phyloP scores from a whole-genome alignment of 164 flowering plant genomes.

The Macadamia integrifolia region DNA sequence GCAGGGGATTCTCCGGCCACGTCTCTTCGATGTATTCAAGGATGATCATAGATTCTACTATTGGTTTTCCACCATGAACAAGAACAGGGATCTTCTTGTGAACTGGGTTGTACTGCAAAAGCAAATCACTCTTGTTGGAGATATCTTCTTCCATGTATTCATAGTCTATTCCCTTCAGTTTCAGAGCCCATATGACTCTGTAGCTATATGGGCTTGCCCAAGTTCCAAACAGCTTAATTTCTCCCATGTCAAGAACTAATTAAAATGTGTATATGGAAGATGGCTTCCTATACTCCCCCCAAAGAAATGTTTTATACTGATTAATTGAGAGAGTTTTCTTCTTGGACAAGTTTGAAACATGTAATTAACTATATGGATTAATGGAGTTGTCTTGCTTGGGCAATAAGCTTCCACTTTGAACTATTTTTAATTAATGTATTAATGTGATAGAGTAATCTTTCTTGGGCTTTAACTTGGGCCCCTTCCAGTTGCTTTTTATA shows the following conservation, averaged over 20 bases:
- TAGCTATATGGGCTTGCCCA: slow-evolving; percentile 4
- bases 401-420: too few relatives aligned
- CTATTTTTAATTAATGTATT: too few relatives aligned
- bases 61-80: slow-evolving; percentile 9
- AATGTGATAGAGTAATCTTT: too few relatives aligned
- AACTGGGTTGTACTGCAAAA: neutral
- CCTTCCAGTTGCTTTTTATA: too few relatives aligned
- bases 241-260: neutral
- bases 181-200: slow-evolving; percentile 11
- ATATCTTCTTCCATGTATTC: slow-evolving; percentile 9
- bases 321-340: too few relatives aligned
- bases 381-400: too few relatives aligned
- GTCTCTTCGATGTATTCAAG: neutral
- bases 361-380: too few relatives aligned
- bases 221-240: slow-evolving; percentile 9
- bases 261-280: neutral
- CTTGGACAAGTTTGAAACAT: too few relatives aligned
- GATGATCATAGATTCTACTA: slow-evolving; percentile 9
- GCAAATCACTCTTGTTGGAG: slow-evolving; percentile 8
- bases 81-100: slow-evolving; percentile 13
- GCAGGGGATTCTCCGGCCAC: too few relatives aligned
- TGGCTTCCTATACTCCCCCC: neutral
- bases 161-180: slow-evolving; percentile 14
- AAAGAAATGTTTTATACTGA: too few relatives aligned
- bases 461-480: too few relatives aligned